Base-by-base conservation (phyloP, 2,329 filamentous ascomycete genomes). In the Xylariaceae sp. region DNA sequence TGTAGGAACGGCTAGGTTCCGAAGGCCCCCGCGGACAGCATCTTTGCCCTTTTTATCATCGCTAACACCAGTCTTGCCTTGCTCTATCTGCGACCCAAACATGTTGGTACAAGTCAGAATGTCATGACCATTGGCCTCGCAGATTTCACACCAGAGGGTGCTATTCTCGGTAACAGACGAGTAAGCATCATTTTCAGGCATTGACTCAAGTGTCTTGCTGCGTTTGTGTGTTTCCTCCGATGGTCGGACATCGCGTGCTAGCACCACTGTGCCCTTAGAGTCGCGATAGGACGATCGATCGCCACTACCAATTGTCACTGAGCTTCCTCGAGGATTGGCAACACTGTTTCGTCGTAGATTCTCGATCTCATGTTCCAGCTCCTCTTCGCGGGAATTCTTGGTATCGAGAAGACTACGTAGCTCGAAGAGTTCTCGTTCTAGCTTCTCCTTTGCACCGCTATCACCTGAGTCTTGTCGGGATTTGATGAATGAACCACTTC, bases 81-180 rank as follows among this genome's bases (percentile, higher is more conserved):
- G 58, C 35, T 56, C 59, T 29, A 56, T 56, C 39, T 63, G 70
- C 6, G 71, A 63, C 2, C 77, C 82, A 65, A 88, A 92, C 83
- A 95, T 93, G 65, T 89, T 92, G 42, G 87, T 90, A 74, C 92
- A 97, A 19, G 88, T 94, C 45, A 97, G 74, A 49, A 97, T 95
- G 59, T 97, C 92, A 62, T 97, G 92, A 14, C 92, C 91, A 37
- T 81, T 78, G 25, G 87, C 88, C 70, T 96, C 91, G 69, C 92
- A 97, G 51, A 97, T 93, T 69, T 97, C 93, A 67, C 92, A 97
- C 86, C 88, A 95, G 52, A 91, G 76, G 14, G 76, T 80, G 63
- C 82, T 86, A 57, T 76, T 83, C 62, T 90, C 87, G 32, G 85
- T 88, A 19, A 80, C 77, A 22, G 79, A 81, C 29, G 85, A 87